Evolutionary conservation across 768 basidiomycete species (phyloP).

Genomic region (Tephrocybe sp.): DNA sequence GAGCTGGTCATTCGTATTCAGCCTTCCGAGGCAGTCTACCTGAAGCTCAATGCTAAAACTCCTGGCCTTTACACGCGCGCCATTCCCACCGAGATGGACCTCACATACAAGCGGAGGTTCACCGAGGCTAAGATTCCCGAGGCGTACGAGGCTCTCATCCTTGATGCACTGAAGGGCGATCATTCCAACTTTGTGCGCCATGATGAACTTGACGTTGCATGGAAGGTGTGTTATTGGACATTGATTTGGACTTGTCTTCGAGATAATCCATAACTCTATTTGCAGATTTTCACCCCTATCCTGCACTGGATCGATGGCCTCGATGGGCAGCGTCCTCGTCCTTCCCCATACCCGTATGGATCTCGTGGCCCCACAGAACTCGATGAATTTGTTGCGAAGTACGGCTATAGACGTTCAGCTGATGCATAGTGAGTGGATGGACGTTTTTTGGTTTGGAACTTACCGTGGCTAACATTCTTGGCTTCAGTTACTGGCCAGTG

Average conservation of each 20-base stretch:
- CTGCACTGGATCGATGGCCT: slow-evolving; percentile 94
- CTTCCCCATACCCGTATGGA: slow-evolving; percentile 84
- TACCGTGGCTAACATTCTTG: slow-evolving; percentile 8
- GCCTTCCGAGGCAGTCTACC: slow-evolving; percentile 92
- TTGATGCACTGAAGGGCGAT: slow-evolving; percentile 96
- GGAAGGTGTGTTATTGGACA: slow-evolving; percentile 69
- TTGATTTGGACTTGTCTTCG: background rate
- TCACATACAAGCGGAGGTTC: slow-evolving; percentile 97
- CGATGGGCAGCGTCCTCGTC: slow-evolving; percentile 63
- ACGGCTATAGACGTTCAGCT: slow-evolving; percentile 70
- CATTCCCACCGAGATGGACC: slow-evolving; percentile 95
- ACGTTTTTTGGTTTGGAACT: background rate
- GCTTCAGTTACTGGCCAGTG: slow-evolving; percentile 66
- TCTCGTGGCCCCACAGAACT: slow-evolving; percentile 90
- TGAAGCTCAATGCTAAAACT: slow-evolving; percentile 94
- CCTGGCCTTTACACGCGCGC: slow-evolving; percentile 89
- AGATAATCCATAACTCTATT: slow-evolving; percentile 3
- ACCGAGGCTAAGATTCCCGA: slow-evolving; percentile 89
- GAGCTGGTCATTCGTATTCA: slow-evolving; percentile 98
- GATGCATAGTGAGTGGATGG: slow-evolving; percentile 67
- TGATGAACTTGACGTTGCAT: slow-evolving; percentile 95
- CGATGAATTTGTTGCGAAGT: slow-evolving; percentile 68
- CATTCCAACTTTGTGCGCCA: slow-evolving; percentile 99
- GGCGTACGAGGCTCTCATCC: slow-evolving; percentile 92
- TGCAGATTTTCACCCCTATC: slow-evolving; percentile 89